phyloP scores from a whole-genome alignment of 371 early-diverging fungal genomes.

The Sporodiniella umbellata region DNA sequence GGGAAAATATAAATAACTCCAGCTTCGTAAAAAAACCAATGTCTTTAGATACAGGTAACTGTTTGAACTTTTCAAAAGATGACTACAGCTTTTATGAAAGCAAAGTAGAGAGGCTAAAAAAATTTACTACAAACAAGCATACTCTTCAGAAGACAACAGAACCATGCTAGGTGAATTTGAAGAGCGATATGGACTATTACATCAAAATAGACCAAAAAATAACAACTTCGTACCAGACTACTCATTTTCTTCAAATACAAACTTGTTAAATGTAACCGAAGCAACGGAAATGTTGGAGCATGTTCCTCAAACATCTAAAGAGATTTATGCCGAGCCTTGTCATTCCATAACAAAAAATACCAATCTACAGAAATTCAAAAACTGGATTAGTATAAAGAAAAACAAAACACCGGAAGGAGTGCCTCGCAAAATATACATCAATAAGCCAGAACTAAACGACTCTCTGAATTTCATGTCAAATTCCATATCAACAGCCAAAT shows the following conservation, averaged over 20 bases:
- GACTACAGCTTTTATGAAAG: background rate
- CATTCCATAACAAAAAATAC: background rate
- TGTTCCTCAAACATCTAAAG: conserved; percentile 2
- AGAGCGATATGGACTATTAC: conserved; percentile 21
- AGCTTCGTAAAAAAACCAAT: conserved; percentile 1
- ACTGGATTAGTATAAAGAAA: conserved; percentile 2
- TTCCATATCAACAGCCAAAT: conserved; percentile 86
- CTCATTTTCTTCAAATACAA: conserved; percentile 27
- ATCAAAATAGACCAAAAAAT: background rate
- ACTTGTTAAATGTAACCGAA: conserved; percentile 21
- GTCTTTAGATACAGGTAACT: conserved; percentile 18
- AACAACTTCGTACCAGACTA: conserved; percentile 14
- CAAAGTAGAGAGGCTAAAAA: background rate
- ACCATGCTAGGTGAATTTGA: conserved; percentile 33
- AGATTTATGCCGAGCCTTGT: background rate
- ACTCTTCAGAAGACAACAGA: conserved; percentile 29
- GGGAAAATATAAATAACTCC: background rate
- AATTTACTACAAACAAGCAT: conserved; percentile 2
- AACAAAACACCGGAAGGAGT: conserved; percentile 8
- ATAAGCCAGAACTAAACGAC: conserved; percentile 69
- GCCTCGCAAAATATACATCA: conserved; percentile 80
- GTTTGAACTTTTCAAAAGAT: background rate
- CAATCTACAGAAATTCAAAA: background rate
- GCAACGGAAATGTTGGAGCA: conserved; percentile 35
- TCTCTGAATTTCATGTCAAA: conserved; percentile 77